phyloP scores from a whole-genome alignment of 2,329 filamentous ascomycete species.

The Cladorrhinum sp. region DNA sequence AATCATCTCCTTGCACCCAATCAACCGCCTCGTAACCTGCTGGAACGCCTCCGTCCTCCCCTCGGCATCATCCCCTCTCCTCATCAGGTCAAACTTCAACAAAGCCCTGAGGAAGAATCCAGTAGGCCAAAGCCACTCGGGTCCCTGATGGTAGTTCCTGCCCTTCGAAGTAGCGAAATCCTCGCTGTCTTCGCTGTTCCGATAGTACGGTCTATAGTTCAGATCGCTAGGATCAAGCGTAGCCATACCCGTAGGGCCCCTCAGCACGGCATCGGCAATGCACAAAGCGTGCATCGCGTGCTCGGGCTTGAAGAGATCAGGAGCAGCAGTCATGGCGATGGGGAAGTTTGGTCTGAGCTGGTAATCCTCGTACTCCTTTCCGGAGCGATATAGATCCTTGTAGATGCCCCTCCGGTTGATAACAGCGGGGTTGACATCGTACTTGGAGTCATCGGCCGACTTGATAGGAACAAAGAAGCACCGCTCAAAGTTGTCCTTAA shows the following conservation, averaged over 20 bases:
- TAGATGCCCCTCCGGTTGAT: slow-evolving; percentile 94
- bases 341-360: slow-evolving; percentile 92
- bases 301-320: slow-evolving; percentile 74
- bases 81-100: slow-evolving; percentile 81
- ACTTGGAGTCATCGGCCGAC: slow-evolving; percentile 66
- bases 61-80: slow-evolving; percentile 58
- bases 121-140: slow-evolving; percentile 97
- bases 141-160: slow-evolving; percentile 96
- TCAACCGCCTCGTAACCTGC: slow-evolving; percentile 81
- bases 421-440: slow-evolving; percentile 75
- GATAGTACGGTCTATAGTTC: slow-evolving; percentile 93
- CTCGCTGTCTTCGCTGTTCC: slow-evolving; percentile 87
- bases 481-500: slow-evolving; percentile 85
- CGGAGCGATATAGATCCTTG: slow-evolving; percentile 92
- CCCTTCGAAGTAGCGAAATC: slow-evolving; percentile 93
- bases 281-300: slow-evolving; percentile 79
- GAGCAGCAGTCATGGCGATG: slow-evolving; percentile 92
- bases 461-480: slow-evolving; percentile 82
- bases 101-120: slow-evolving; percentile 93
- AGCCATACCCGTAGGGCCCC: slow-evolving; percentile 90
- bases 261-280: slow-evolving; percentile 73
- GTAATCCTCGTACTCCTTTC: slow-evolving; percentile 97
- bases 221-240: slow-evolving; percentile 89
- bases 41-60: slow-evolving; percentile 87
- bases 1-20: slow-evolving; percentile 83